A percentile compares a stretch with the other conserved stretches of the same genome.
Conservation (phyloP, 2,329 filamentous ascomycete genomes). For the Stenocarpella maydis region DNA sequence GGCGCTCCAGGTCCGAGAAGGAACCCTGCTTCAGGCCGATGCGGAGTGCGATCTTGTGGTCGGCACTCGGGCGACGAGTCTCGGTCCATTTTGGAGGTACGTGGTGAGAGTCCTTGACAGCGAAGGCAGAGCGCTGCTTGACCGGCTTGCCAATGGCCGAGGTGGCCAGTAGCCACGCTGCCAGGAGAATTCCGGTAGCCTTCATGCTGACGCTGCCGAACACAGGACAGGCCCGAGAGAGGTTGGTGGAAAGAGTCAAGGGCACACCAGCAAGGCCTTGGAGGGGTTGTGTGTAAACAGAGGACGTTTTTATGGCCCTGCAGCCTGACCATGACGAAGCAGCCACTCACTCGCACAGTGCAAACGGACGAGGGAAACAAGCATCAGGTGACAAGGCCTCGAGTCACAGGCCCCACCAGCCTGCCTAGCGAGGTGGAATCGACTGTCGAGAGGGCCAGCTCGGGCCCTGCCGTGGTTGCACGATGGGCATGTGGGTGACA, state of each 20-base stretch:
- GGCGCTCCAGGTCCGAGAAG: conserved; percentile 62
- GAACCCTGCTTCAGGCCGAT: conserved; percentile 67
- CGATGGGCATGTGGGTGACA: background rate
- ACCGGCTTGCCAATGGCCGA: conserved; percentile 29
- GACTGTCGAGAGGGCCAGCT: background rate
- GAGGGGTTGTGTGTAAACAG: background rate
- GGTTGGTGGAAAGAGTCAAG: background rate
- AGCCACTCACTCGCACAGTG: no score
- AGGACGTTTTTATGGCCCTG: background rate
- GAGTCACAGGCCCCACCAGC: no score
- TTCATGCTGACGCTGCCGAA: conserved; percentile 27
- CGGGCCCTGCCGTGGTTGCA: background rate
- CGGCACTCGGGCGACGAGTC: conserved; percentile 54
- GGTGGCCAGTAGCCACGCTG: conserved; percentile 15
- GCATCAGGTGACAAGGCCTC: background rate
- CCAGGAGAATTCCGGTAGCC: conserved; percentile 25
- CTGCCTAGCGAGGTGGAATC: background rate
- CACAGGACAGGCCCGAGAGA: background rate
- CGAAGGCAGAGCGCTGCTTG: conserved; percentile 32
- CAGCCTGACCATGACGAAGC: background rate
- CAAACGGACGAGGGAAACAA: background rate
- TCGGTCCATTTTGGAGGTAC: conserved; percentile 60
- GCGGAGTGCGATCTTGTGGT: conserved; percentile 60
- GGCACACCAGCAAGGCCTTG: background rate
- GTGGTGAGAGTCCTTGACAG: conserved; percentile 63